phyloP scores from a whole-genome alignment of 1,139 yeast species.

The Kodamaea alishanica region DNA sequence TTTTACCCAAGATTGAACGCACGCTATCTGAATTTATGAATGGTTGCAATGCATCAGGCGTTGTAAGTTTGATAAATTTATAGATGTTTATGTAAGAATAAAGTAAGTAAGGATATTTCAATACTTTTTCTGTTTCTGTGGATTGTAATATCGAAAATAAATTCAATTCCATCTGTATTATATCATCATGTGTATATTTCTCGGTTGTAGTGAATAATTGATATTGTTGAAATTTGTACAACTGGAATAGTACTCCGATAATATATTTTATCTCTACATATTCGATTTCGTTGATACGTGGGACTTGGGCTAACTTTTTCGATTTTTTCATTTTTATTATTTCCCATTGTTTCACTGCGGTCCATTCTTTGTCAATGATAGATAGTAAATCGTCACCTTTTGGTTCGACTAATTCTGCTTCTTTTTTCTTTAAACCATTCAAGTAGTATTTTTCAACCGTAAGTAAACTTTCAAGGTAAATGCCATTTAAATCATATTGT shows the following conservation, averaged over 20 bases:
- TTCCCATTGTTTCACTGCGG: constrained; percentile 37
- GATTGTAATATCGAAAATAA: constrained; percentile 51
- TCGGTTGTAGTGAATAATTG: constrained; percentile 2
- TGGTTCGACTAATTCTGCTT: constrained; percentile 12
- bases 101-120: constrained; percentile 48
- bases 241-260: constrained; percentile 28
- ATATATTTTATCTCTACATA: constrained; percentile 39
- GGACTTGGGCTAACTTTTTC: constrained; percentile 28
- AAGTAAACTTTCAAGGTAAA: constrained; percentile 24
- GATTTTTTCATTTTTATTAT: constrained; percentile 24
- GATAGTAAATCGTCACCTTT: constrained; percentile 24
- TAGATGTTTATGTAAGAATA: constrained; percentile 50
- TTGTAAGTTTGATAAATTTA: constrained; percentile 44
- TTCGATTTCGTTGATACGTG: constrained; percentile 34
- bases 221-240: constrained; percentile 14
- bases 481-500: constrained; percentile 19
- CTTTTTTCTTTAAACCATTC: constrained; percentile 23
- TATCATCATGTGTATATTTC: constrained; percentile 8
- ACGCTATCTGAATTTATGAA: constrained; percentile 39
- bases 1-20: constrained; percentile 54
- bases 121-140: constrained; percentile 49
- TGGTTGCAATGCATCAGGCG: constrained; percentile 36
- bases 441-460: constrained; percentile 25
- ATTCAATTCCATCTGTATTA: constrained; percentile 19
- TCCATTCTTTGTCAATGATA: constrained; percentile 26